Percentiles rank a stretch among this genome's conserved stretches.
phyloP scores from a whole-genome alignment of 164 flowering plant species.

The Litsea cubeba region DNA sequence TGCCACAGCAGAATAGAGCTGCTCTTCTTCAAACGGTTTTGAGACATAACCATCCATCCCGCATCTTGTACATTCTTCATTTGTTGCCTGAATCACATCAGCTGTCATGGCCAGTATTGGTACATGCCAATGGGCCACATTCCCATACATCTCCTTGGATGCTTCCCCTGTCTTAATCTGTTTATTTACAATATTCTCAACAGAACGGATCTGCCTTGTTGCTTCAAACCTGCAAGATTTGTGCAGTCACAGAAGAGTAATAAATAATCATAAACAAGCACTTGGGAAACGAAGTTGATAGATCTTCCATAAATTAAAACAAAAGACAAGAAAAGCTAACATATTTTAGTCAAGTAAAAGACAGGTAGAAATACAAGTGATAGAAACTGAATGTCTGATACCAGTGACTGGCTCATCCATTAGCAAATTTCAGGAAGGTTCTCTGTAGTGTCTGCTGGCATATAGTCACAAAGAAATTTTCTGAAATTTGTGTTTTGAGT shows the following conservation, averaged over 20 bases:
- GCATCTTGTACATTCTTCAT: slow-evolving; percentile 57
- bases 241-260: background rate
- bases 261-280: background rate
- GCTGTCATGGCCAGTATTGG: slow-evolving; percentile 99
- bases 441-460: too few relatives aligned
- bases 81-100: slow-evolving; percentile 72
- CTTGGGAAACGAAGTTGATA: background rate
- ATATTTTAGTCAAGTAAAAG: too few relatives aligned
- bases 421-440: too few relatives aligned
- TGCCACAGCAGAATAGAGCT: slow-evolving; percentile 67
- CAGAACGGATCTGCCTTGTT: slow-evolving; percentile 49
- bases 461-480: too few relatives aligned
- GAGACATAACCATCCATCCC: slow-evolving; percentile 95
- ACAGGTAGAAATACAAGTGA: too few relatives aligned
- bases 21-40: slow-evolving; percentile 84
- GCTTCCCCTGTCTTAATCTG: slow-evolving; percentile 42
- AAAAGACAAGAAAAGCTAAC: too few relatives aligned
- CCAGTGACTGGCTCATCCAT: too few relatives aligned
- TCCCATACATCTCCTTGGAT: slow-evolving; percentile 27
- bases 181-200: slow-evolving; percentile 50
- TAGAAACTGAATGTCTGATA: too few relatives aligned
- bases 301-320: background rate
- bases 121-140: slow-evolving; percentile 51
- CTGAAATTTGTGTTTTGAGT: too few relatives aligned
- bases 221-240: slow-evolving; percentile 69